Evolutionary conservation across 164 flowering plant genomes (phyloP).

Genomic region (Vitis rotundifolia): DNA sequence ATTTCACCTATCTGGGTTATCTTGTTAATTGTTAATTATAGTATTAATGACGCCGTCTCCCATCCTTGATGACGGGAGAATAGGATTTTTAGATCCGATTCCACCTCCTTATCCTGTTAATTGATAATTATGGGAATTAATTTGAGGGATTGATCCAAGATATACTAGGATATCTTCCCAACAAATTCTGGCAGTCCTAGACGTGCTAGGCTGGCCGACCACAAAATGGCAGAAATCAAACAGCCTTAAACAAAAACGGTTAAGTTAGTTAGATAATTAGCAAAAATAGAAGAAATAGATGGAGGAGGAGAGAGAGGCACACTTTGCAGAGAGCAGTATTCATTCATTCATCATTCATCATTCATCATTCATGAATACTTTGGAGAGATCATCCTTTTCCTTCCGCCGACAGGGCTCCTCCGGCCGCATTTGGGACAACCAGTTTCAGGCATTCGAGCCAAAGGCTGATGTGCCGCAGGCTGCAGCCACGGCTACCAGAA

Average conservation of each 20-base stretch:
- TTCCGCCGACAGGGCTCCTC: slow-evolving; percentile 69
- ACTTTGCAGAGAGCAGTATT: no score
- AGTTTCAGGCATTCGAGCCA: slow-evolving; percentile 7
- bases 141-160: no score
- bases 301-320: neutral
- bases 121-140: no score
- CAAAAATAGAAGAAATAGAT: neutral
- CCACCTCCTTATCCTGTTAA: no score
- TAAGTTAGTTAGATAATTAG: slow-evolving; percentile 5
- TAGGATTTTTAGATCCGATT: no score
- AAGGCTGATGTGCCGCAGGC: slow-evolving; percentile 1
- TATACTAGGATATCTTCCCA: no score
- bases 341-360: slow-evolving; percentile 12
- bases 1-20: no score
- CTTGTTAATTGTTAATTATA: no score
- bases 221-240: neutral
- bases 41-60: no score
- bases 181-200: no score
- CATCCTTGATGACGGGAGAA: no score
- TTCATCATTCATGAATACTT: slow-evolving; percentile 32
- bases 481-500: neutral
- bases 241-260: slow-evolving; percentile 3
- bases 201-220: no score
- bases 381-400: slow-evolving; percentile 58
- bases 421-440: slow-evolving; percentile 51